Conservation (phyloP, 495 filamentous ascomycete genomes). For the Xylaria intraflava region DNA sequence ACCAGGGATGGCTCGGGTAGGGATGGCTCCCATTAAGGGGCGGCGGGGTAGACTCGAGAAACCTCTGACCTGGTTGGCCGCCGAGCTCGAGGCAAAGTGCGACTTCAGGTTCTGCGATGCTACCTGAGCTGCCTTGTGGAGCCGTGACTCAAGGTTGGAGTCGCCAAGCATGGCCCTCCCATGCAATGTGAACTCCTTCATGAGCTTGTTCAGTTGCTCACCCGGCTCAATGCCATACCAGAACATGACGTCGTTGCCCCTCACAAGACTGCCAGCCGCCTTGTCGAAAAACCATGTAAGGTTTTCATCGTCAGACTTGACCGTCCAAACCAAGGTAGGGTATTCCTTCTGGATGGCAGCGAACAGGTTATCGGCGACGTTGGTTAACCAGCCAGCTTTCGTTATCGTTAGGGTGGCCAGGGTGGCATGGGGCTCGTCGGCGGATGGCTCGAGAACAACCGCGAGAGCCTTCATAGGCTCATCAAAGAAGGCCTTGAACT, state of each 20-base stretch:
- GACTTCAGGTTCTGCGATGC: slow-evolving; percentile 40
- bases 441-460: slow-evolving; percentile 72
- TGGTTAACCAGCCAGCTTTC: slow-evolving; percentile 91
- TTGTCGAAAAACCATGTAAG: slow-evolving; percentile 98
- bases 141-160: slow-evolving; percentile 78
- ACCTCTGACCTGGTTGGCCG: slow-evolving; percentile 24
- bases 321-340: slow-evolving; percentile 91
- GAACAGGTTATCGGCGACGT: slow-evolving; percentile 97
- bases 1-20: slow-evolving; percentile 12
- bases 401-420: slow-evolving; percentile 92
- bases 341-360: slow-evolving; percentile 87
- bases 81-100: slow-evolving; percentile 25
- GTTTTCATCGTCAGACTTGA: slow-evolving; percentile 94
- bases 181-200: slow-evolving; percentile 78
- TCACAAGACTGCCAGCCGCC: slow-evolving; percentile 82
- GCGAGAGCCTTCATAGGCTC: slow-evolving; percentile 94
- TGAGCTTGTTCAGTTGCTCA: slow-evolving; percentile 79
- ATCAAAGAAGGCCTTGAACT: slow-evolving; percentile 93
- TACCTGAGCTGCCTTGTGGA: slow-evolving; percentile 66
- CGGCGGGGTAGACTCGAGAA: slow-evolving; percentile 23
- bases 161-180: slow-evolving; percentile 86
- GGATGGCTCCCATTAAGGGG: slow-evolving; percentile 13
- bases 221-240: slow-evolving; percentile 88
- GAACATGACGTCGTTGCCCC: slow-evolving; percentile 85
- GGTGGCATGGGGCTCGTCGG: slow-evolving; percentile 54